Evolutionary conservation across 1,139 yeast genomes (phyloP).

Genomic region (Suhomyces guaymorum): DNA sequence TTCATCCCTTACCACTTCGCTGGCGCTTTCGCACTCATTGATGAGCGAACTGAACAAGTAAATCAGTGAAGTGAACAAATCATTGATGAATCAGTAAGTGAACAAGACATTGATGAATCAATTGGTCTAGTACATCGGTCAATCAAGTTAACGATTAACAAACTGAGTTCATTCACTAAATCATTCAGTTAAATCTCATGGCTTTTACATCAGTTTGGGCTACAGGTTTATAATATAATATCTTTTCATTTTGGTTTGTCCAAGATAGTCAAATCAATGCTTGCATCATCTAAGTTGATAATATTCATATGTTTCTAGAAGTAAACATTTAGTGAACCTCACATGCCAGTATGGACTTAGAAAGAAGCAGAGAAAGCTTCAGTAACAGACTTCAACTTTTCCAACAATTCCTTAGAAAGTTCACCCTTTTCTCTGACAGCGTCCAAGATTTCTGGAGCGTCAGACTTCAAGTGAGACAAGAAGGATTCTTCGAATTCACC

Average conservation of each 20-base stretch:
- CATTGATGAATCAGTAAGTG: no score
- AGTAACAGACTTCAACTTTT: slow-evolving; percentile 84
- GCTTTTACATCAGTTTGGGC: no score
- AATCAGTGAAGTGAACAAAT: no score
- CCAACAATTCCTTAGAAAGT: slow-evolving; percentile 85
- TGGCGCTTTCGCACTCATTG: no score
- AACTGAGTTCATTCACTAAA: no score
- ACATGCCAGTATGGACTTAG: slow-evolving; percentile 30
- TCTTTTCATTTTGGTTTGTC: slow-evolving; percentile 15
- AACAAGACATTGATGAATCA: no score
- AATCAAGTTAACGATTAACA: no score
- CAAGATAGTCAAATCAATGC: slow-evolving; percentile 10
- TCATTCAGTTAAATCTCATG: no score
- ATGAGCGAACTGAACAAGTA: no score
- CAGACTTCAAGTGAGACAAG: slow-evolving; percentile 87
- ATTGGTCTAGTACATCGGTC: no score
- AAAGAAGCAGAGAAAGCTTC: slow-evolving; percentile 90
- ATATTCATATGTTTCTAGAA: slow-evolving; percentile 11
- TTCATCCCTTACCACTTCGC: no score
- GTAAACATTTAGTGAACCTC: slow-evolving; percentile 13
- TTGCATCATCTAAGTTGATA: slow-evolving; percentile 12
- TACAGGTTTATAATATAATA: slow-evolving; percentile 14
- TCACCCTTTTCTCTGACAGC: slow-evolving; percentile 90
- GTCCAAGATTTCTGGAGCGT: slow-evolving; percentile 79
- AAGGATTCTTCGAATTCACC: slow-evolving; percentile 91